Evolutionary conservation across 2,329 filamentous ascomycete species (phyloP), one percentile per base, ranked within the genome.

Genomic region (Microcyclospora tardicrescens): DNA sequence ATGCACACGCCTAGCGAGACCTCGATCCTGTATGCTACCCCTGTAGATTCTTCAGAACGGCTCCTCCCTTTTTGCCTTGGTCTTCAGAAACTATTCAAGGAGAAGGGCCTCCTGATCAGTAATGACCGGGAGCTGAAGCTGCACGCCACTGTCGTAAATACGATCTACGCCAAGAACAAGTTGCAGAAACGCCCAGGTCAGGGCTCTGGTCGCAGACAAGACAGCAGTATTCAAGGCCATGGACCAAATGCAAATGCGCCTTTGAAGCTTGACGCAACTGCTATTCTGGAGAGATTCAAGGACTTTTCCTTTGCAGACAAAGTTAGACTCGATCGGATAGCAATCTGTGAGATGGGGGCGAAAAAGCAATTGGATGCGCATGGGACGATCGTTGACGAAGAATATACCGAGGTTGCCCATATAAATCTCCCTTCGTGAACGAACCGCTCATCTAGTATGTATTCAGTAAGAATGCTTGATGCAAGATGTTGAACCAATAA

Each of bases 331-430:
- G 75, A 84, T 40, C 73, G 67, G 42, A 62, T 95, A 31, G 77
- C 79, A 35, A 78, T 95, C 29, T 95, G 85, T 56, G 77, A 75
- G 55, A 94, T 95, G 87, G 85, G 87, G 0, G 85, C 85, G 9
- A 81, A 78, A 66, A 77, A 73, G 50, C 63, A 75, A 19, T 64
- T 72, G 6, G 62, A 70, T 28, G 62, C 62, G 1, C 54, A 56
- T 14, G 66, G 69, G 2, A 72, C 62, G 11, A 57, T 68, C 1
- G 49, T 73, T 28, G 65, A 64, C 13, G 66, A 75, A 55, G 59
- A 63, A 49, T 77, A 78, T 51, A 62, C 58, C 16, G 63, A 69
- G 42, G 62, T 77, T 39, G 65, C 56, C 12, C 49, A 40, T 37
- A 39, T 51, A 24, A 32, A 33, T 9, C 33, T 56, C 28, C 47